phyloP scores from a whole-genome alignment of 2,329 filamentous ascomycete species.

The Pseudogymnoascus sp. region DNA sequence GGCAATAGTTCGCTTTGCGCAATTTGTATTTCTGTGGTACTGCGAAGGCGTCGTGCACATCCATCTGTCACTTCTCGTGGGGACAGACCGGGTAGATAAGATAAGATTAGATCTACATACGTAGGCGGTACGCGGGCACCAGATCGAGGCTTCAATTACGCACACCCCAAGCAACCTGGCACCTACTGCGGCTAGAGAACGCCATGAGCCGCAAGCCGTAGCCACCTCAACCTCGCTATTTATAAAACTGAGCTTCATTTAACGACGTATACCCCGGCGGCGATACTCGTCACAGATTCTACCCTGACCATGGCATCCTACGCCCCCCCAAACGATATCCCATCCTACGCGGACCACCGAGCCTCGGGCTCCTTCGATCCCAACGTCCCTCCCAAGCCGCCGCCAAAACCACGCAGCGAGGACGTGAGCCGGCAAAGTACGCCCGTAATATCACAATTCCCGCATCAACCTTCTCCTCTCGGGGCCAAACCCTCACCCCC shows the following conservation, averaged over 20 bases:
- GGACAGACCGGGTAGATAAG: background rate
- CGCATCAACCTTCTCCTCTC: conserved; percentile 24
- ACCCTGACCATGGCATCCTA: background rate
- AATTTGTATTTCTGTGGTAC: background rate
- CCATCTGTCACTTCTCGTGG: background rate
- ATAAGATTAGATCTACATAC: background rate
- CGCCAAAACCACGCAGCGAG: conserved; percentile 63
- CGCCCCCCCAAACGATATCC: conserved; percentile 15
- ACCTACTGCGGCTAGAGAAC: background rate
- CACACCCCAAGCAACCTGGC: background rate
- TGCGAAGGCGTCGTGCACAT: background rate
- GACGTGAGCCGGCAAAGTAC: conserved; percentile 60
- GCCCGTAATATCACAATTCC: conserved; percentile 30
- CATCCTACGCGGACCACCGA: conserved; percentile 13
- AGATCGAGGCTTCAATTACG: background rate
- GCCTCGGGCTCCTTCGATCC: conserved; percentile 33
- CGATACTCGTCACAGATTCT: background rate
- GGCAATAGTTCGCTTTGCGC: background rate
- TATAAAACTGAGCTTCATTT: background rate
- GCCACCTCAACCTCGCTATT: background rate
- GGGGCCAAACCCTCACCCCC: conserved; percentile 27
- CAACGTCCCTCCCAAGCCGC: conserved; percentile 56
- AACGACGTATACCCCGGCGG: background rate
- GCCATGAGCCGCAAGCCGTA: background rate
- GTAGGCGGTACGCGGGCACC: background rate